These are phyloP conservation scores for Extremus antarcticus DNA, from an alignment of 495 filamentous ascomycete genomes.

Conservation along the genomic window DNA sequence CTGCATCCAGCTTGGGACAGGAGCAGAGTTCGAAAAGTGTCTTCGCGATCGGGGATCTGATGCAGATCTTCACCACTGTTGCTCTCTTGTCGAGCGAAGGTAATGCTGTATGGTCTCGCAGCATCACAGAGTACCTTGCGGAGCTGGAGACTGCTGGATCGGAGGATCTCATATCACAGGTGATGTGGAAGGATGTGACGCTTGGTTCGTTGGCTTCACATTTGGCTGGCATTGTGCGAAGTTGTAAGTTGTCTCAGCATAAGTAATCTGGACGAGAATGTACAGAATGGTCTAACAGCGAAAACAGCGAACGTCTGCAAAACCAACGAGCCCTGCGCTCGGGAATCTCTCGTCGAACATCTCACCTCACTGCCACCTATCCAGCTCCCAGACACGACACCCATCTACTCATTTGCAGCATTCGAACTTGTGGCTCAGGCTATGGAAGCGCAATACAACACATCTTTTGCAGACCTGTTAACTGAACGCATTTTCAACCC, in stretches of 20 bases:
- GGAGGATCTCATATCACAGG: not conserved
- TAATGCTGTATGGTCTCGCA: not conserved
- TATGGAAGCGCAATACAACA: slow-evolving; percentile 10
- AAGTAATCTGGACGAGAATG: not conserved
- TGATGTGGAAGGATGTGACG: not conserved
- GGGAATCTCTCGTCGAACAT: not conserved
- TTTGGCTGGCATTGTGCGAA: not conserved
- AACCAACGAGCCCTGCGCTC: not conserved
- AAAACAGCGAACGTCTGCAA: not conserved
- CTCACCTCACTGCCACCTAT: not conserved
- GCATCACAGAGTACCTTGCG: not conserved
- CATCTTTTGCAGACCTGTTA: not conserved
- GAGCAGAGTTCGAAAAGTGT: not conserved
- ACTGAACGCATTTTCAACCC: not conserved
- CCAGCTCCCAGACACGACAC: slow-evolving; percentile 2
- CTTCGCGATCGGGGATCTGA: slow-evolving; percentile 1
- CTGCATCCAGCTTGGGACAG: not conserved
- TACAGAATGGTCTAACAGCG: not conserved
- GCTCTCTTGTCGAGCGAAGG: not conserved
- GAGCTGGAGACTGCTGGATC: not conserved
- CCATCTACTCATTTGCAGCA: slow-evolving; percentile 12
- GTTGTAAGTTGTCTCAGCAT: not conserved
- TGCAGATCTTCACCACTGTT: not conserved
- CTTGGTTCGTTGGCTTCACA: not conserved
- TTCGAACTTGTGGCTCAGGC: slow-evolving; percentile 17